Percentiles rank a stretch among this genome's conserved stretches.
Evolutionary conservation across 2,329 filamentous ascomycete genomes (phyloP).

Genomic region (Aspergillus ochraceus): DNA sequence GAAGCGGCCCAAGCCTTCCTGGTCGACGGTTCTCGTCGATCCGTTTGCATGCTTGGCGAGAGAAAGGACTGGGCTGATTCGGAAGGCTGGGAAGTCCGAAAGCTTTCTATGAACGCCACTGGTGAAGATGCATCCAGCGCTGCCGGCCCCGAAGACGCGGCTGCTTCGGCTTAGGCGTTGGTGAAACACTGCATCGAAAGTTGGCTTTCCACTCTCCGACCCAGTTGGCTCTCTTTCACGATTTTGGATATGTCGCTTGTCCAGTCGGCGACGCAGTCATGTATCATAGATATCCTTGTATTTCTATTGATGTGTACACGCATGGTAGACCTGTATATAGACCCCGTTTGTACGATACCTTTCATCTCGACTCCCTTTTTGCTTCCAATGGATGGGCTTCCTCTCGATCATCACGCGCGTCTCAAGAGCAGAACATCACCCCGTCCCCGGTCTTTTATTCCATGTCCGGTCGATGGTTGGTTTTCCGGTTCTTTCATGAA

Average conservation of each 20-base stretch:
- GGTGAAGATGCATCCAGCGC: constrained; percentile 43
- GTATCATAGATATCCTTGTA: constrained; percentile 11
- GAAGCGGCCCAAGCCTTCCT: constrained; percentile 80
- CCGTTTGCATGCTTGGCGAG: constrained; percentile 76
- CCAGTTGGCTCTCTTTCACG: background rate
- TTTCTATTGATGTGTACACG: constrained; percentile 7
- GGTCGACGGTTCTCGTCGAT: constrained; percentile 63
- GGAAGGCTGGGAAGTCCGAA: constrained; percentile 72
- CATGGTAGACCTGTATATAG: constrained; percentile 23
- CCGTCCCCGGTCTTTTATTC: constrained; percentile 49
- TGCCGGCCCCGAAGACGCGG: constrained; percentile 11
- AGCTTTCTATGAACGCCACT: constrained; percentile 62
- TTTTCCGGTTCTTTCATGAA: constrained; percentile 28
- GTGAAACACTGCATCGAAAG: too few relatives aligned
- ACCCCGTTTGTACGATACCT: constrained; percentile 20
- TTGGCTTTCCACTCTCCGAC: background rate
- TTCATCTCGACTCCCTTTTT: constrained; percentile 18
- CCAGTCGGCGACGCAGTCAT: background rate
- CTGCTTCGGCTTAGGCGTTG: constrained; percentile 25
- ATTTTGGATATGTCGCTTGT: background rate
- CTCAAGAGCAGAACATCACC: constrained; percentile 50
- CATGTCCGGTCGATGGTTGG: constrained; percentile 53
- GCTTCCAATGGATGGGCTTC: background rate
- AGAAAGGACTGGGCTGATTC: constrained; percentile 70
- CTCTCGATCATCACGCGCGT: constrained; percentile 13